phyloP scores from a whole-genome alignment of 441 rosid genomes.

The Aleurites moluccanus region DNA sequence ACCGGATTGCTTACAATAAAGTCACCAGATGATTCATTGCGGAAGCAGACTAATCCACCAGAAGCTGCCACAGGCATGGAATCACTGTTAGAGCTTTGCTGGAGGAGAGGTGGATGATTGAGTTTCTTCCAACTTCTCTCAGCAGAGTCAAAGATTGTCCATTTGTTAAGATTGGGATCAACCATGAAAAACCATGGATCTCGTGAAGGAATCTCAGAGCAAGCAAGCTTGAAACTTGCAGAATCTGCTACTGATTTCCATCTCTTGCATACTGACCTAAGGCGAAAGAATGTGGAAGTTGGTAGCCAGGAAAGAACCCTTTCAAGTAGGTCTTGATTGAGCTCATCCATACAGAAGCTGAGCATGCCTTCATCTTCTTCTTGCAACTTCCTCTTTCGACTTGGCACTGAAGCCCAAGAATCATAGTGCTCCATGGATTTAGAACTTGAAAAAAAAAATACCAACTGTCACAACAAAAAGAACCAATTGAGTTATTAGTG shows the following conservation, averaged over 20 bases:
- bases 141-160: conserved; percentile 62
- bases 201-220: conserved; percentile 61
- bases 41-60: conserved; percentile 75
- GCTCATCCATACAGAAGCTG: conserved; percentile 55
- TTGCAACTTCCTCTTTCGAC: conserved; percentile 57
- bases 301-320: conserved; percentile 85
- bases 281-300: conserved; percentile 58
- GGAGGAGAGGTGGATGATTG: conserved; percentile 34
- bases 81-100: conserved; percentile 22
- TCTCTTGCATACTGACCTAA: conserved; percentile 77
- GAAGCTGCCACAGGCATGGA: conserved; percentile 79
- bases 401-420: conserved; percentile 27
- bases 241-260: conserved; percentile 69
- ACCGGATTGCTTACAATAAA: conserved; percentile 66
- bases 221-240: conserved; percentile 70
- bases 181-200: conserved; percentile 93
- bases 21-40: conserved; percentile 38
- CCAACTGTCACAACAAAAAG: conserved; percentile 26
- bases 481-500: not conserved
- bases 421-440: conserved; percentile 38
- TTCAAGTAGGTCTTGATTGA: conserved; percentile 78
- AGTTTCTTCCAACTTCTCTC: conserved; percentile 69
- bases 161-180: conserved; percentile 32
- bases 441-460: conserved; percentile 11
- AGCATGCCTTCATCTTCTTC: conserved; percentile 31